Percentiles rank a stretch among this genome's conserved stretches.
Conservation (phyloP, 1,284 basidiomycete genomes). For the Trichosporon inkin region DNA sequence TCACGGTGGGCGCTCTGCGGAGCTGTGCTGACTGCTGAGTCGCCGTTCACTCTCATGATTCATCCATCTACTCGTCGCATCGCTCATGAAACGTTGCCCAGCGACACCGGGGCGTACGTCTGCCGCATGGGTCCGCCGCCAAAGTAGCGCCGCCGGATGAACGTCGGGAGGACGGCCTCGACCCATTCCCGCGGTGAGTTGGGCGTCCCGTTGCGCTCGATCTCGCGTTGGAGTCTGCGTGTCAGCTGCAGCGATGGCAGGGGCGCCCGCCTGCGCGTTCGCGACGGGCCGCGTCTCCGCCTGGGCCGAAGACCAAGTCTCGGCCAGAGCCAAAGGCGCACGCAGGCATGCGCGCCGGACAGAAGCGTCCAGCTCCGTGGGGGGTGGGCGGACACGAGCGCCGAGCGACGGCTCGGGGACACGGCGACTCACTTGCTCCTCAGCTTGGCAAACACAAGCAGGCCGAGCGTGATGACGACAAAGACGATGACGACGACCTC, state of each 20-base stretch:
- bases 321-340: too few relatives aligned
- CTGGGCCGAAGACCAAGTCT: too few relatives aligned
- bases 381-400: too few relatives aligned
- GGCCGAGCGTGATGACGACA: conserved; percentile 73
- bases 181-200: conserved; percentile 26
- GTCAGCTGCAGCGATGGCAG: not conserved
- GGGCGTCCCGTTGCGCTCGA: conserved; percentile 23
- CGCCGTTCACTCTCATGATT: not conserved
- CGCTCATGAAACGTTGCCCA: not conserved
- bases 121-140: not conserved
- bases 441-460: conserved; percentile 75
- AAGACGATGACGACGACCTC: conserved; percentile 86
- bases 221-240: conserved; percentile 21
- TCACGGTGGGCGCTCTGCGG: not conserved
- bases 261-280: too few relatives aligned
- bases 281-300: too few relatives aligned
- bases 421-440: conserved; percentile 51
- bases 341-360: too few relatives aligned
- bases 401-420: too few relatives aligned
- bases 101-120: conserved; percentile 4
- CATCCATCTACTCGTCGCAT: not conserved
- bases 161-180: conserved; percentile 15
- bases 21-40: not conserved
- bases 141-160: conserved; percentile 1
- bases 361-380: too few relatives aligned